Base-by-base conservation (phyloP, 2,329 filamentous ascomycete species). In the Triangularia setosa region DNA sequence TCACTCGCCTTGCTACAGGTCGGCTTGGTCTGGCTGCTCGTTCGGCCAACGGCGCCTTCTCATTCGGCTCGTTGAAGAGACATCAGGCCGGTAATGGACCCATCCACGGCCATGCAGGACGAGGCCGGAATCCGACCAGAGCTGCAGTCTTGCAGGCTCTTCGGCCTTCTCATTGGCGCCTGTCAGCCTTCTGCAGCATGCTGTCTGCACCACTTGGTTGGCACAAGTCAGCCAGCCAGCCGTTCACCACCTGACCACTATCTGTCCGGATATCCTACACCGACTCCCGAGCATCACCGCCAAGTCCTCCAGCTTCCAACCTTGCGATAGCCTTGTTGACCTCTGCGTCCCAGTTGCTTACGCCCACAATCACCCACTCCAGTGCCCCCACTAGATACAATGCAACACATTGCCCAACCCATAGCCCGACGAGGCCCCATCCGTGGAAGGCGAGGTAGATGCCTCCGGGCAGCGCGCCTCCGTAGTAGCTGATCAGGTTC, bases 361-460 rank as follows among this genome's bases (percentile, higher is more conserved):
- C 81, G 1, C 86, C 88, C 25, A 96, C 90, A 72, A 96, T 89
- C 2, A 83, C 77, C 92, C 92, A 96, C 74, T 96, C 91, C 11
- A 91, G 74, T 1, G 83, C 79, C 1, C 92, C 92, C 0, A 96
- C 92, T 23, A 95, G 79, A 73, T 93, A 96, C 30, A 96, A 76
- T 0, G 90, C 90, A 66, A 92, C 87, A 72, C 90, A 93, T 73
- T 94, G 91, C 16, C 91, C 92, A 33, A 95, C 80, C 92, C 92
- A 96, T 16, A 96, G 78, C 0, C 92, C 92, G 18, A 83, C 81
- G 1, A 96, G 78, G 0, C 92, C 92, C 91, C 91, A 95, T 18
- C 91, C 91, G 72, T 95, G 86, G 71, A 95, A 95, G 1, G 92
- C 92, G 28, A 96, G 84, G 77, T 86, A 95, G 61, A 96, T 91